phyloP scores from a whole-genome alignment of 2,329 filamentous ascomycete species.

The Neofusicoccum ribis region DNA sequence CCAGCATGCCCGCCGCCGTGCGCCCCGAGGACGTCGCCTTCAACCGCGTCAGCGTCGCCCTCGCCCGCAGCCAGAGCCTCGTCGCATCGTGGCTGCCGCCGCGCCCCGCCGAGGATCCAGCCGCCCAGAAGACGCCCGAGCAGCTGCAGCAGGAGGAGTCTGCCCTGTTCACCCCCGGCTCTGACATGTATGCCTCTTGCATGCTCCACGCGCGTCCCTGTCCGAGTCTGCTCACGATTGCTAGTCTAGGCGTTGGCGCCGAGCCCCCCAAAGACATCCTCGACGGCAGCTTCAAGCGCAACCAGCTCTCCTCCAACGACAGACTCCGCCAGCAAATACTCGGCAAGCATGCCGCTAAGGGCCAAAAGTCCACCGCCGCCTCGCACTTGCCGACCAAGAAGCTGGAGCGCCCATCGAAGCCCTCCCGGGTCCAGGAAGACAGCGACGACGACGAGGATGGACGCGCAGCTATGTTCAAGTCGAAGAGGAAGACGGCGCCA shows the following conservation, averaged over 20 bases:
- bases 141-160: slow-evolving; percentile 54
- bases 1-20: slow-evolving; percentile 31
- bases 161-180: slow-evolving; percentile 54
- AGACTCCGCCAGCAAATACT: slow-evolving; percentile 43
- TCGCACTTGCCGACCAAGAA: slow-evolving; percentile 16
- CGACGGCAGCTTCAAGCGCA: slow-evolving; percentile 40
- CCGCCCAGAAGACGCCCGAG: slow-evolving; percentile 43
- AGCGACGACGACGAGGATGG: slow-evolving; percentile 44
- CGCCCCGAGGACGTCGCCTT: slow-evolving; percentile 54
- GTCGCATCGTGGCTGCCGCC: slow-evolving; percentile 59
- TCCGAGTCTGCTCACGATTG: slow-evolving; percentile 4
- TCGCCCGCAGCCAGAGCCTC: slow-evolving; percentile 55
- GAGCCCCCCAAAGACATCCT: slow-evolving; percentile 36
- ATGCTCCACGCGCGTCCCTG: not conserved
- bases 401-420: slow-evolving; percentile 20
- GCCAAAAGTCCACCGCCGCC: slow-evolving; percentile 29
- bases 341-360: slow-evolving; percentile 41
- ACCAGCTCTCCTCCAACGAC: slow-evolving; percentile 42
- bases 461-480: slow-evolving; percentile 35
- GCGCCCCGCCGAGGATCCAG: slow-evolving; percentile 40
- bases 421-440: slow-evolving; percentile 25
- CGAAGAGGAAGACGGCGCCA: slow-evolving; percentile 27
- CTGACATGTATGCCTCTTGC: slow-evolving; percentile 50
- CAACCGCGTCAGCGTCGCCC: slow-evolving; percentile 54
- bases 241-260: slow-evolving; percentile 42